A percentile compares a stretch with the other conserved stretches of the same genome.
phyloP scores from a whole-genome alignment of 1,284 basidiomycete genomes.

The Pholiota adiposa region DNA sequence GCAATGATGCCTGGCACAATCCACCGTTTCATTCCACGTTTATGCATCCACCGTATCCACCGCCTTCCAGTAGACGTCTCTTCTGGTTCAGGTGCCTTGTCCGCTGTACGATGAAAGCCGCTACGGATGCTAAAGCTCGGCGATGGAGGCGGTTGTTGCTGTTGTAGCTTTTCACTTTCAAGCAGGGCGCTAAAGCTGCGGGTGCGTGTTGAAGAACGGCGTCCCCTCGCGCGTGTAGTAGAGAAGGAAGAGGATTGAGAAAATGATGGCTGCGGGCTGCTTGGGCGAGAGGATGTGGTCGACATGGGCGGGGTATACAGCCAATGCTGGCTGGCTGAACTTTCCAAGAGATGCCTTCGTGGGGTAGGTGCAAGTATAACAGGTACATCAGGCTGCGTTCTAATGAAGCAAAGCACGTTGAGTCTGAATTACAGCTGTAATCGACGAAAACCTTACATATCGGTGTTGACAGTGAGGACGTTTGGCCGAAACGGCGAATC shows the following conservation, averaged over 20 bases:
- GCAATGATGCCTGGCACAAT: slow-evolving; percentile 58
- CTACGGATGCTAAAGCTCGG: slow-evolving; percentile 5
- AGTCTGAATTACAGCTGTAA: background rate
- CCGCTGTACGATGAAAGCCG: background rate
- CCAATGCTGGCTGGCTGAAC: slow-evolving; percentile 54
- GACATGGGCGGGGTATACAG: slow-evolving; percentile 49
- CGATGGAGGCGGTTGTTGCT: slow-evolving; percentile 1
- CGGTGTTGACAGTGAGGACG: slow-evolving; percentile 14
- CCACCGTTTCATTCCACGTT: slow-evolving; percentile 60
- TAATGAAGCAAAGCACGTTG: background rate
- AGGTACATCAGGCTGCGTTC: slow-evolving; percentile 21
- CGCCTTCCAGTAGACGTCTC: slow-evolving; percentile 57
- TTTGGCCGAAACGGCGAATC: slow-evolving; percentile 25
- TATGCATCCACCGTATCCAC: slow-evolving; percentile 81
- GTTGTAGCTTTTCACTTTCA: slow-evolving; percentile 11
- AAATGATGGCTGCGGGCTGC: slow-evolving; percentile 35
- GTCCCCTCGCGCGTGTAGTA: slow-evolving; percentile 12
- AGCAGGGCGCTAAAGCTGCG: slow-evolving; percentile 19
- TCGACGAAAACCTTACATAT: slow-evolving; percentile 15
- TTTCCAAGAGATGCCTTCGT: slow-evolving; percentile 57
- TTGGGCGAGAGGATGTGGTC: slow-evolving; percentile 46
- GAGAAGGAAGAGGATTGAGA: slow-evolving; percentile 4
- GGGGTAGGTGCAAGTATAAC: slow-evolving; percentile 63
- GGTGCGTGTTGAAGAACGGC: slow-evolving; percentile 22
- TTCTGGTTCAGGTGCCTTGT: slow-evolving; percentile 23